These are phyloP conservation scores for Sarcocystis neurona DNA, from an alignment of 169 alveolate species.

Conservation along the genomic window DNA sequence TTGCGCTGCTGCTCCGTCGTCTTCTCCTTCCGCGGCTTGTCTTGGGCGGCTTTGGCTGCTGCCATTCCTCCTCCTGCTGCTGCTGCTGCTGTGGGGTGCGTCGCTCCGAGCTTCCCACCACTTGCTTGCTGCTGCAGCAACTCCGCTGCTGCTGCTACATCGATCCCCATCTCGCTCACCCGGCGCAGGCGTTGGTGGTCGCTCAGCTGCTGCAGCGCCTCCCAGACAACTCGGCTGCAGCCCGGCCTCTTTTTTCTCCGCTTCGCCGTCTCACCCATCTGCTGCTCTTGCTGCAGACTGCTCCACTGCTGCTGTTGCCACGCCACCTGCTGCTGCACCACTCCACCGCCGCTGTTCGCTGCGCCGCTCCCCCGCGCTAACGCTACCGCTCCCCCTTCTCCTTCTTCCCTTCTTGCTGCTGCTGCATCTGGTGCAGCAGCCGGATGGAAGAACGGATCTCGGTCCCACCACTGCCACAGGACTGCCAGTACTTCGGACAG, in stretches of 20 bases:
- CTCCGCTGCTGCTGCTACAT: constrained; percentile 15
- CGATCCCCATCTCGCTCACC: too few relatives aligned
- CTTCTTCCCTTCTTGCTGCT: constrained; percentile 17
- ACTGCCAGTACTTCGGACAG: constrained; percentile 11
- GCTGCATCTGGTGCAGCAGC: background rate
- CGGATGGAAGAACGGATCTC: background rate
- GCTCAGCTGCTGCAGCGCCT: too few relatives aligned
- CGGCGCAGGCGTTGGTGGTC: too few relatives aligned
- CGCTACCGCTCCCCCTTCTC: background rate
- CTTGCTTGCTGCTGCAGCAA: background rate
- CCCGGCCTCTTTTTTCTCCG: background rate
- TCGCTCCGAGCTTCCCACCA: background rate
- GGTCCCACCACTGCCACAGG: constrained; percentile 63
- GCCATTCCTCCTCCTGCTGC: background rate
- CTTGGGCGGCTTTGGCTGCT: background rate
- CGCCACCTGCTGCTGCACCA: background rate
- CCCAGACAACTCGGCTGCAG: background rate
- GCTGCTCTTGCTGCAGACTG: constrained; percentile 23
- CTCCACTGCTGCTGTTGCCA: background rate
- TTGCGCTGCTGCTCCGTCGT: background rate
- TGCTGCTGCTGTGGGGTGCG: background rate
- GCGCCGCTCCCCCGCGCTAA: background rate
- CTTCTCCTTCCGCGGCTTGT: background rate
- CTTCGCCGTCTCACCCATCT: background rate
- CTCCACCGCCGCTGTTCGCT: too few relatives aligned